Evolutionary conservation across 2,329 filamentous ascomycete species (phyloP).

Genomic region (Xylaria sp.): DNA sequence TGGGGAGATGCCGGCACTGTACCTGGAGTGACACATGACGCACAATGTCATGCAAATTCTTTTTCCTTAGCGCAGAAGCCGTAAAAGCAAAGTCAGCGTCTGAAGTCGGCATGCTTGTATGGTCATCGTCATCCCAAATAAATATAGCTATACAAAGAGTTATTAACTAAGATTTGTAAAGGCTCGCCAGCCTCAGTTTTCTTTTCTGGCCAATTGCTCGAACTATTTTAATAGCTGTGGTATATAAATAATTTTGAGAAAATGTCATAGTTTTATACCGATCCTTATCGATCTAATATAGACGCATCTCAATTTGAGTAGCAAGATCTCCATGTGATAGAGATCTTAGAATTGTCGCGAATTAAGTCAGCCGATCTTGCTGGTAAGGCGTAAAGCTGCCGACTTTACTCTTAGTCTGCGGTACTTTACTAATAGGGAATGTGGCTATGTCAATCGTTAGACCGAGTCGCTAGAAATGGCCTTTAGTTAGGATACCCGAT

Average conservation of each 20-base stretch:
- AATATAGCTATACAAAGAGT: neutral
- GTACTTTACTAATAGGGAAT: too few relatives aligned
- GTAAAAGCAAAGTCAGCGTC: neutral
- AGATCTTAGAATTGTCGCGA: neutral
- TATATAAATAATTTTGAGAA: neutral
- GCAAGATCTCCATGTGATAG: neutral
- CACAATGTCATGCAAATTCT: constrained; percentile 2
- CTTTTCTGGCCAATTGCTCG: neutral
- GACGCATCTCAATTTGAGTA: neutral
- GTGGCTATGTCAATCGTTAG: too few relatives aligned
- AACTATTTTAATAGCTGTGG: neutral
- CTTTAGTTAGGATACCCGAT: too few relatives aligned
- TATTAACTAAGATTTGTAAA: neutral
- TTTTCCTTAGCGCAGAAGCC: neutral
- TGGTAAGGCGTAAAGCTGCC: constrained; percentile 1
- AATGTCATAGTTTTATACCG: neutral
- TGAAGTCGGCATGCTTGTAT: neutral
- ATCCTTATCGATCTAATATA: neutral
- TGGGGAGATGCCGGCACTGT: neutral
- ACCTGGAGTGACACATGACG: constrained; percentile 15
- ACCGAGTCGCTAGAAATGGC: too few relatives aligned
- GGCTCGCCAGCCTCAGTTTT: neutral
- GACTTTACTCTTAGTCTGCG: neutral
- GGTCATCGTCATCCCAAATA: neutral
- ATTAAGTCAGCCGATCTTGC: constrained; percentile 6